Evolutionary conservation across 2,329 filamentous ascomycete genomes (phyloP).

Genomic region (Lecanicillium sp.): DNA sequence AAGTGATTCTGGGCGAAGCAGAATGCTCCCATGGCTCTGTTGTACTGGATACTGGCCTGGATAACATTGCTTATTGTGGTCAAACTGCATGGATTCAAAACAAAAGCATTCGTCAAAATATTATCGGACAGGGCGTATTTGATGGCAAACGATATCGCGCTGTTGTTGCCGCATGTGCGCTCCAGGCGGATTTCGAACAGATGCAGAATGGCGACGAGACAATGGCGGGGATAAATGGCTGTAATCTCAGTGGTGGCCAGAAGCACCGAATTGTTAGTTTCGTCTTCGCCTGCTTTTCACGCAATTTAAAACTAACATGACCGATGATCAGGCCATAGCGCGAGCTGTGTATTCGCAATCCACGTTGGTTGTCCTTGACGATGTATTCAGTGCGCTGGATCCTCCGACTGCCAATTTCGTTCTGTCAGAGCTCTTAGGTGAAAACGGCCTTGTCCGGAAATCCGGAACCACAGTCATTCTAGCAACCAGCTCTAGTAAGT

Average conservation of each 20-base stretch:
- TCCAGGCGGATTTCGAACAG: slow-evolving; percentile 33
- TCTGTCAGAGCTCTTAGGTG: slow-evolving; percentile 11
- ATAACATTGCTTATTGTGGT: slow-evolving; percentile 11
- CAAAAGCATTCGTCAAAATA: slow-evolving; percentile 3
- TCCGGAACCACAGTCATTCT: slow-evolving; percentile 11
- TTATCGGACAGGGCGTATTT: slow-evolving; percentile 5
- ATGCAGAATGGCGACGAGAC: slow-evolving; percentile 5
- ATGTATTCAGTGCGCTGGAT: slow-evolving; percentile 27
- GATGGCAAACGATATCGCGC: slow-evolving; percentile 4
- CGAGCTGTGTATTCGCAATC: slow-evolving; percentile 85
- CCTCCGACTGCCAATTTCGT: slow-evolving; percentile 9
- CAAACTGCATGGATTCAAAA: slow-evolving; percentile 8
- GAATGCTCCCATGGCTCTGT: slow-evolving; percentile 8
- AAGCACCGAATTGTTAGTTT: slow-evolving; percentile 15
- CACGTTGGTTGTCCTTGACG: slow-evolving; percentile 82
- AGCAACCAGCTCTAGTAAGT: slow-evolving; percentile 7
- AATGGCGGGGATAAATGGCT: slow-evolving; percentile 10
- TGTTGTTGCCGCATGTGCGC: slow-evolving; percentile 3
- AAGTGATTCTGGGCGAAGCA: slow-evolving; percentile 13
- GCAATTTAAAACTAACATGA: too few relatives aligned
- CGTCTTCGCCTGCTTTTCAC: too few relatives aligned
- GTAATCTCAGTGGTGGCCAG: slow-evolving; percentile 15
- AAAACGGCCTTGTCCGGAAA: slow-evolving; percentile 11
- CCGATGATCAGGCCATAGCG: slow-evolving; percentile 54
- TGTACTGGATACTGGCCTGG: slow-evolving; percentile 6